Base-by-base conservation (phyloP, 345 rosid species). In the Turnera subulata region DNA sequence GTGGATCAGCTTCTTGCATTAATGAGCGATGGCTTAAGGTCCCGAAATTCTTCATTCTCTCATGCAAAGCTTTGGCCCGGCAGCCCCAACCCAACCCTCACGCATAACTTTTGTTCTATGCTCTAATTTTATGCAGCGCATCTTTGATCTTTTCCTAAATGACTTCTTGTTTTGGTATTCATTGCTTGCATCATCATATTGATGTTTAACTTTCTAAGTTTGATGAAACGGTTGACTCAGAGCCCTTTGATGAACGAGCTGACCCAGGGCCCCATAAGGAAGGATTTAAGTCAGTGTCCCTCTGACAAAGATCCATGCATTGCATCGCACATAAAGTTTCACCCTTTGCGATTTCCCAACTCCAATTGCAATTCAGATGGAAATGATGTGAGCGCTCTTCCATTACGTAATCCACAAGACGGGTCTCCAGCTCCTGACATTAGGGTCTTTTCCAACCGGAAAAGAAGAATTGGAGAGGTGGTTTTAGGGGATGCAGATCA, bases 391-490 rank as follows among this genome's bases (percentile, higher is more conserved):
- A 26, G 20, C 47, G 59, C 25, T 24, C 58, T 64, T 37, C 64
- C 25, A 50, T 56, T 52, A 21, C 49, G 35, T 56, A 29, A 60
- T 55, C 48, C 51, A 22, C 22, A 40, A 25, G 73, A 39, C 55
- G 51, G 39, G 49, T 62, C 55, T 78, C 58, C 70, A 73, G 56
- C 51, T 53, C 68, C 46, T 50, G 65, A 66, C 37, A 37, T 65
- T 66, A 59, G 65, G 61, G 75, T 64, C 53, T 62, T 78, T 66
- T 70, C 81, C 59, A 57, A 72, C 59, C 49, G 65, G 65, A 81
- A 84, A 86, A 83, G 90, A 78, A 71, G 76, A 60, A 53, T 65
- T 56, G 62, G 74, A 58, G 78, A 70, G 61, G 58, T 43, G 40
- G 51, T 32, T 73, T 47, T 50, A 58, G 67, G 43, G 38, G 56